Base-by-base conservation (phyloP, 1,284 basidiomycete species). In the Violaceomyces palustris region DNA sequence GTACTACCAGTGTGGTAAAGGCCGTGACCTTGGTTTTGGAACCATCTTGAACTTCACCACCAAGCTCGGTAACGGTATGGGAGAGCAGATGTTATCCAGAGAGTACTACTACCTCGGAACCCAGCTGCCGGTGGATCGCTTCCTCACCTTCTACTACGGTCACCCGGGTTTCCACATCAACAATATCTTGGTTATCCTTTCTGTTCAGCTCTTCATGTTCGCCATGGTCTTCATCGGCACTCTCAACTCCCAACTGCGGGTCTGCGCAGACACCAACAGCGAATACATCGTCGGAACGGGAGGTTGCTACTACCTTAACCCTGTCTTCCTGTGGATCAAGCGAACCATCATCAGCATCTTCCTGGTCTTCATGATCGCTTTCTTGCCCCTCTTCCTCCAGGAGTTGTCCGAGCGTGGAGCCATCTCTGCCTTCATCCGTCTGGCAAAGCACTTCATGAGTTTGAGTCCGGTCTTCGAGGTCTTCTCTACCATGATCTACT, bases 141-240 rank as follows among this genome's bases (percentile, higher is more conserved):
- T 98, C 85, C 78, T 98, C 73, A 97, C 93, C 41, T 98, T 97
- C 81, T 98, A 98, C 79, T 98, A 98, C 74, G 93, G 89, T 39
- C 93, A 98, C 77, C 93, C 94, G 39, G 94, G 93, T 58, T 99
- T 99, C 86, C 92, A 97, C 74, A 92, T 98, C 78, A 97, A 99
- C 81, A 99, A 99, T 76, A 97, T 97, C 80, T 80, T 98, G 70
- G 70, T 73, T 59, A 73, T 73, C 45, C 45, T 72, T 21, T 67
- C 67, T 35, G 69, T 73, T 34, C 70, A 70, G 51, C 52, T 72
- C 41, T 72, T 73, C 64, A 70, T 73, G 67, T 67, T 68, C 50
- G 55, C 70, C 47, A 64, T 73, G 50, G 61, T 73, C 40, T 73
- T 70, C 50, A 64, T 73, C 44, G 70, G 70, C 36, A 66, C 69